Base-by-base conservation (phyloP, 768 basidiomycete species). In the Leccinellum rugosiceps region DNA sequence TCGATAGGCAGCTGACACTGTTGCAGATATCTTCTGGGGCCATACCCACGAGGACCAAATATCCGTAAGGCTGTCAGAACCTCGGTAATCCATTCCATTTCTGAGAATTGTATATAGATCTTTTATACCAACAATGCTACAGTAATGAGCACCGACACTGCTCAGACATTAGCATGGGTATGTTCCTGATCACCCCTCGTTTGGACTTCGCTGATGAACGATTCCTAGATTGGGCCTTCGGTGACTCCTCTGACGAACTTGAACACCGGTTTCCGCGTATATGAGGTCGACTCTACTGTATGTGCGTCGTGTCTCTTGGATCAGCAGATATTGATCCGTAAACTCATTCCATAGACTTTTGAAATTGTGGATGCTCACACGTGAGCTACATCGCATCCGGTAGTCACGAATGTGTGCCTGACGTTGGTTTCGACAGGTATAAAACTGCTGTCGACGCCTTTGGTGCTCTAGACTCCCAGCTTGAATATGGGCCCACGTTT, bases 291-390 rank as follows among this genome's bases (percentile, higher is more conserved):
- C 50, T 85, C 88, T 30, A 77, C 72, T 55, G 88, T 88, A 68
- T 50, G 83, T 69, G 25, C 2, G 49, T 50, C 34, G 14, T 17
- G 19, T 34, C 13, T 47, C 17, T 3, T 34, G 25, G 21, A 56
- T 21, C 35, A 35, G 46, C 38, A 23, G 15, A 35, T 52, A 21
- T 53, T 61, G 13, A 57, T 32, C 62, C 32, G 34, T 21, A 23
- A 31, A 46, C n/a, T n/a, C n/a, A n/a, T 55, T 31, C n/a, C 32
- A 15, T 59, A 90, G 86, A 88, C 88, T 3, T 91, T 89, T 63
- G 88, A 92, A 31, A 80, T 92, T 49, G 54, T 90, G 55, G 88
- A 92, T 62, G 87, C 88, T 2, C 81, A 88, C 66, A 92, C 90
- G 85, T 88, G 68, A 70, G 83, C 74, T 10, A 44, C 35, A 21